Evolutionary conservation across 345 rosid genomes (phyloP).

Genomic region (Hibiscus tridactylites): DNA sequence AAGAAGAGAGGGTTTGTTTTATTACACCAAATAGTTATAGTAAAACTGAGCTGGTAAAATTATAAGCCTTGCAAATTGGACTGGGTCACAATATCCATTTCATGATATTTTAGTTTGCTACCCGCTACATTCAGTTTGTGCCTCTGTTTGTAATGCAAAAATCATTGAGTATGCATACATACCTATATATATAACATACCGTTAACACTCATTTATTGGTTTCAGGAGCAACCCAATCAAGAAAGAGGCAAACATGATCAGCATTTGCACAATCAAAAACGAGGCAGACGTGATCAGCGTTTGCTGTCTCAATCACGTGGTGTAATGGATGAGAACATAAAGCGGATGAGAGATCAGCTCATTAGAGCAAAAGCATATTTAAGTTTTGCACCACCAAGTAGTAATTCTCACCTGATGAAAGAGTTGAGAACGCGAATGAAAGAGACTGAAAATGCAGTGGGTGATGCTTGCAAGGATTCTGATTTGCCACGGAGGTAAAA

Average conservation of each 20-base stretch:
- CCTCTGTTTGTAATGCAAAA: too few relatives aligned
- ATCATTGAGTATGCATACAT: too few relatives aligned
- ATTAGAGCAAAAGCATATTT: neutral
- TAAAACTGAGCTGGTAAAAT: constrained; percentile 21
- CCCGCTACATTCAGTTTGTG: too few relatives aligned
- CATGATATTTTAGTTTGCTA: too few relatives aligned
- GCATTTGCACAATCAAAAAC: neutral
- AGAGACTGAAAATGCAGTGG: neutral
- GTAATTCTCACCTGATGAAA: neutral
- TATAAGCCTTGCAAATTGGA: neutral
- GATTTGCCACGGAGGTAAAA: neutral
- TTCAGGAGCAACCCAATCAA: constrained; percentile 32
- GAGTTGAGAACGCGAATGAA: neutral
- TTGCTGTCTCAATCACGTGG: neutral
- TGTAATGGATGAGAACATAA: neutral
- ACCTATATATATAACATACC: neutral
- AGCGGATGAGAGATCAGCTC: neutral
- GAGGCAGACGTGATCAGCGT: neutral
- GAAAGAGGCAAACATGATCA: neutral
- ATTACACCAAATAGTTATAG: neutral
- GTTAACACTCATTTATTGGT: constrained; percentile 14
- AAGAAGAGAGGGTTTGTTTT: neutral
- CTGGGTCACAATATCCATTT: too few relatives aligned
- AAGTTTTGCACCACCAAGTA: neutral
- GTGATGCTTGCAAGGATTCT: neutral